Base-by-base conservation (phyloP, 140 eudicot species). In the Senecio squalidus region DNA sequence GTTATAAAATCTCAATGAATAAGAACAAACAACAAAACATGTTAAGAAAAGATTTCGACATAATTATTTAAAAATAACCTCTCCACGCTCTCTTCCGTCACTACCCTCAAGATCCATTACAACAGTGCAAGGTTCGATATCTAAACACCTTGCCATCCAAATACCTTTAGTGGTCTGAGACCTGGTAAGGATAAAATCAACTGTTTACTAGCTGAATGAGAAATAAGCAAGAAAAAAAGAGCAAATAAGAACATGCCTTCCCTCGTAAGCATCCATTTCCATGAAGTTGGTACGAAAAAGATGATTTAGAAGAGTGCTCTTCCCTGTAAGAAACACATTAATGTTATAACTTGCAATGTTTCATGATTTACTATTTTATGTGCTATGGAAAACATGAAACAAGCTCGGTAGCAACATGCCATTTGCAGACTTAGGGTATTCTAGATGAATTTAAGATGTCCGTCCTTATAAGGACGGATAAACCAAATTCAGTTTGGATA, bases 151-250 rank as follows among this genome's bases (percentile, higher is more conserved):
- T 46, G 53, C 53, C n/a, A 46, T 21, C 53, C 53, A 46, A 5
- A 88, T 84, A 51, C 96, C 96, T 70, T 84, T 84, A 1, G 96
- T 88, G 52, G 96, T 88, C 53, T 88, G 96, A 43, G 85, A 60
- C 94, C 96, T 88, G 68, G 48, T 30, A 20, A 61, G 2, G 25
- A 38, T 30, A 5, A 31, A 31, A 31, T 31, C 38, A 31, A 31
- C n/a, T n/a, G n/a, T n/a, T n/a, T n/a, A n/a, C n/a, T n/a, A n/a
- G n/a, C n/a, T n/a, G 38, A 31, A 5, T 7, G 9, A 9, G 9
- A 22, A 48, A 9, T 21, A 45, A 44, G 28, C 1, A 27, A 28
- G 38, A 47, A 4, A 4, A 55, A 14, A 44, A 28, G 25, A 58
- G 48, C 11, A 20, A n/a, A 28, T 27, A 1, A 1, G 11, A 25